Percentiles rank a stretch among this genome's conserved stretches.
phyloP scores from a whole-genome alignment of 148 eudicot genomes.

The Fagopyrum homotropicum region DNA sequence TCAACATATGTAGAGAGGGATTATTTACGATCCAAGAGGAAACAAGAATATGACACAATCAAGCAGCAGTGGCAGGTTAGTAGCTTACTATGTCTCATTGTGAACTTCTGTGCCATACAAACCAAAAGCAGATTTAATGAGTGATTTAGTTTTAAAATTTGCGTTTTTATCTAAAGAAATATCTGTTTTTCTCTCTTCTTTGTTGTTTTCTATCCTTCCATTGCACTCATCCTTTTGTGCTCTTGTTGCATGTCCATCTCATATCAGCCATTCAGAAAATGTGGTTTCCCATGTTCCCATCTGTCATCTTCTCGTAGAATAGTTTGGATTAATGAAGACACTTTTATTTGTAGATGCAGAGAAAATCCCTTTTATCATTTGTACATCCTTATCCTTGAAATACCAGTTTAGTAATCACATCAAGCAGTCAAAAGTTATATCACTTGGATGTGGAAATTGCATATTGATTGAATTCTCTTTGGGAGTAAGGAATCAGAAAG shows the following conservation, averaged over 20 bases:
- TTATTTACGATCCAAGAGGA: constrained; percentile 54
- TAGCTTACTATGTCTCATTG: background rate
- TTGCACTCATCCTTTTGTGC: background rate
- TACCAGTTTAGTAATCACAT: background rate
- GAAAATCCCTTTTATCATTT: background rate
- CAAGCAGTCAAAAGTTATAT: background rate
- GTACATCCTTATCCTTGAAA: background rate
- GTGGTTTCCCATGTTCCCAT: too few relatives aligned
- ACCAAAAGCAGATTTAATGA: background rate
- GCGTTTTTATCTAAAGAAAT: background rate
- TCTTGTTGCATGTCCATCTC: background rate
- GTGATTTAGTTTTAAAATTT: background rate
- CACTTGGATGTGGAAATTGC: background rate
- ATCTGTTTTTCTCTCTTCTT: background rate
- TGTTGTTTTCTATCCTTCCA: background rate
- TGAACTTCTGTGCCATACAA: background rate
- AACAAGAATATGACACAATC: constrained; percentile 71
- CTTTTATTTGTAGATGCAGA: too few relatives aligned
- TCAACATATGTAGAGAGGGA: constrained; percentile 90
- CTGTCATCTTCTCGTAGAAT: too few relatives aligned
- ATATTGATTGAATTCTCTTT: background rate
- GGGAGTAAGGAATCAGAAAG: background rate
- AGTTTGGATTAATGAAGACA: too few relatives aligned
- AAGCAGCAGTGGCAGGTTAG: constrained; percentile 87
- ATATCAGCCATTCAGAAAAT: too few relatives aligned